phyloP scores from a whole-genome alignment of 306 rosid genomes.

The Calophaca sinica region DNA sequence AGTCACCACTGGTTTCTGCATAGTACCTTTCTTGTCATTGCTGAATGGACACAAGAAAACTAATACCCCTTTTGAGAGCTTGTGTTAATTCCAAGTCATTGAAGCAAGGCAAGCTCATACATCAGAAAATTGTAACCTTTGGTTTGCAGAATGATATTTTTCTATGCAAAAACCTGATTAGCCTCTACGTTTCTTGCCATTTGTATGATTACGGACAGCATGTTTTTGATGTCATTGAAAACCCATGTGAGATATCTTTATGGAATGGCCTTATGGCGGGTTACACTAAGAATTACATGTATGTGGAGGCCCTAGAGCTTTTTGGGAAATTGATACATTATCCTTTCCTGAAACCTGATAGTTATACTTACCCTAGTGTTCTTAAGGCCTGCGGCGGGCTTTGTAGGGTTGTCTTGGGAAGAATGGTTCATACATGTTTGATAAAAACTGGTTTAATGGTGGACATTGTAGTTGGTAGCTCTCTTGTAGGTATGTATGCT shows the following conservation, averaged over 20 bases:
- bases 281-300: constrained; percentile 73
- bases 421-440: constrained; percentile 61
- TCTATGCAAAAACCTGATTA: constrained; percentile 63
- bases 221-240: constrained; percentile 56
- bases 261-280: constrained; percentile 80
- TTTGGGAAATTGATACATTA: constrained; percentile 51
- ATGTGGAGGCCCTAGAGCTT: constrained; percentile 66
- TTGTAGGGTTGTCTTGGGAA: constrained; percentile 57
- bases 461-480: constrained; percentile 72
- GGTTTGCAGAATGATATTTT: constrained; percentile 62
- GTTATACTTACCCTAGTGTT: constrained; percentile 76
- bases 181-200: constrained; percentile 63
- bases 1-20: no score
- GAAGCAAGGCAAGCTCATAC: constrained; percentile 67
- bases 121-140: constrained; percentile 65
- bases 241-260: constrained; percentile 62
- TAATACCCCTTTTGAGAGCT: constrained; percentile 58
- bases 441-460: constrained; percentile 61
- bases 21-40: constrained; percentile 21
- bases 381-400: constrained; percentile 76
- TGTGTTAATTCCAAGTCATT: constrained; percentile 57
- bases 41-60: constrained; percentile 61
- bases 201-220: constrained; percentile 53
- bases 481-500: constrained; percentile 72
- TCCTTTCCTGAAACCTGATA: constrained; percentile 61